A percentile compares a stretch with the other conserved stretches of the same genome.
phyloP scores from a whole-genome alignment of 192 early-diverging fungal species.

The Coemansia reversa region DNA sequence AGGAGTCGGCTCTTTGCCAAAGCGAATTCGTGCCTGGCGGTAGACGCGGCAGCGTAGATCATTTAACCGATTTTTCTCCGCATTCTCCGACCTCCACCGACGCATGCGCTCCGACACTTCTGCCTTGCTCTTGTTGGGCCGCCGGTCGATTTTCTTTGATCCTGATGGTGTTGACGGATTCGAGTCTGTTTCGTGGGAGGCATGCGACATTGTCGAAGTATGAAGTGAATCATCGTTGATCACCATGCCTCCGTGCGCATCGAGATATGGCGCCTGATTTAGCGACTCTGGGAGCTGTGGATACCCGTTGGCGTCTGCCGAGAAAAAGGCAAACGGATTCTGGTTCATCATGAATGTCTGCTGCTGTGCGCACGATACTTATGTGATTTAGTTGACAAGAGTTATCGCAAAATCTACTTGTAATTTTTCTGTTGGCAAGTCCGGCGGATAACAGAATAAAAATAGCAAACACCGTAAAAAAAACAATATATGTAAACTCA shows the following conservation, averaged over 20 bases:
- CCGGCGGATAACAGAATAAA: not conserved
- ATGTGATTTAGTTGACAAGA: not conserved
- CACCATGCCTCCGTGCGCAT: conserved; percentile 16
- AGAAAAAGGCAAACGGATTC: conserved; percentile 53
- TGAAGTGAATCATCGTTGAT: conserved; percentile 45
- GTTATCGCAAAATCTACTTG: not conserved
- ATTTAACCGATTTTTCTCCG: conserved; percentile 61
- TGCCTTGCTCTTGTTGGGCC: conserved; percentile 52
- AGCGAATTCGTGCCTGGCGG: conserved; percentile 61
- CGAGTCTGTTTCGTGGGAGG: conserved; percentile 46
- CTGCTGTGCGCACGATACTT: not conserved
- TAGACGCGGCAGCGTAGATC: conserved; percentile 75
- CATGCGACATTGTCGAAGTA: conserved; percentile 48
- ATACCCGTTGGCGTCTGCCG: conserved; percentile 35
- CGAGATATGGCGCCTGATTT: conserved; percentile 29
- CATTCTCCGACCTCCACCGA: conserved; percentile 54
- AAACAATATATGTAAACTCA: not conserved
- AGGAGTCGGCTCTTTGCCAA: conserved; percentile 60
- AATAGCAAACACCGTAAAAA: not conserved
- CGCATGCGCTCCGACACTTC: conserved; percentile 58
- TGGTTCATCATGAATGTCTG: conserved; percentile 34
- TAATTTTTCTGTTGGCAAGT: not conserved
- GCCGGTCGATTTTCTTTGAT: conserved; percentile 29
- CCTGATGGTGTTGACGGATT: conserved; percentile 47
- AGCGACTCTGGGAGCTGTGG: conserved; percentile 43